Percentiles rank a stretch among this genome's conserved stretches.
phyloP scores from a whole-genome alignment of 345 rosid genomes.

The Bruguiera parviflora region DNA sequence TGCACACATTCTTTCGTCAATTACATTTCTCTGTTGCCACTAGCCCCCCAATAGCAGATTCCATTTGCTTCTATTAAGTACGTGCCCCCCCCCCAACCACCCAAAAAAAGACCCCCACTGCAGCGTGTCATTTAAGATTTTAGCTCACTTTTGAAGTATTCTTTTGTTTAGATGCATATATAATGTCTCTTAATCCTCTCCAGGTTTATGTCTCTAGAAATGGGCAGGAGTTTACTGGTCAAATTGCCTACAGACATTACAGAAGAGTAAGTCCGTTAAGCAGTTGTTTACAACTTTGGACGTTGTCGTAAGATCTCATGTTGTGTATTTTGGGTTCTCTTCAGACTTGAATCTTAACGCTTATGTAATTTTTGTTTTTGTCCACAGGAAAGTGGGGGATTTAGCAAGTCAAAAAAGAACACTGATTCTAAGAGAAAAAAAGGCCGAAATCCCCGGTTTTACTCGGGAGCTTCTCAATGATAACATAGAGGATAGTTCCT shows the following conservation, averaged over 20 bases:
- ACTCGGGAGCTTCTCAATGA: not conserved
- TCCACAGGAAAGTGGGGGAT: constrained; percentile 30
- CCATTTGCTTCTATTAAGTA: not conserved
- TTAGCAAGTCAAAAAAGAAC: constrained; percentile 23
- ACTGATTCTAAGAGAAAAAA: constrained; percentile 17
- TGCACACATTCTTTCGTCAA: not conserved
- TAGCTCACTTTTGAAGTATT: not conserved
- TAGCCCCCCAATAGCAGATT: not conserved
- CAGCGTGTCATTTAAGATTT: too few relatives aligned
- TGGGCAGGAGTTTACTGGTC: constrained; percentile 84
- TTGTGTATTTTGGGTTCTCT: too few relatives aligned
- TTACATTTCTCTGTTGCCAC: not conserved
- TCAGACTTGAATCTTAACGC: not conserved
- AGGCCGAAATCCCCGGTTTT: not conserved
- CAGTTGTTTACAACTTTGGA: not conserved
- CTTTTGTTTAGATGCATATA: not conserved
- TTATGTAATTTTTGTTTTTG: not conserved
- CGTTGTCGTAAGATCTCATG: not conserved
- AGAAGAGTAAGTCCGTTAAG: constrained; percentile 49
- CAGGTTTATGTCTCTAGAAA: constrained; percentile 68
- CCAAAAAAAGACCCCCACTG: too few relatives aligned
- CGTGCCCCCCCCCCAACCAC: too few relatives aligned
- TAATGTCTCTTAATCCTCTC: not conserved
- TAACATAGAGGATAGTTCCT: not conserved
- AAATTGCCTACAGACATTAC: constrained; percentile 67